Evolutionary conservation across 2,329 filamentous ascomycete genomes (phyloP).

Genomic region (Stagonosporopsis chrysanthemi): DNA sequence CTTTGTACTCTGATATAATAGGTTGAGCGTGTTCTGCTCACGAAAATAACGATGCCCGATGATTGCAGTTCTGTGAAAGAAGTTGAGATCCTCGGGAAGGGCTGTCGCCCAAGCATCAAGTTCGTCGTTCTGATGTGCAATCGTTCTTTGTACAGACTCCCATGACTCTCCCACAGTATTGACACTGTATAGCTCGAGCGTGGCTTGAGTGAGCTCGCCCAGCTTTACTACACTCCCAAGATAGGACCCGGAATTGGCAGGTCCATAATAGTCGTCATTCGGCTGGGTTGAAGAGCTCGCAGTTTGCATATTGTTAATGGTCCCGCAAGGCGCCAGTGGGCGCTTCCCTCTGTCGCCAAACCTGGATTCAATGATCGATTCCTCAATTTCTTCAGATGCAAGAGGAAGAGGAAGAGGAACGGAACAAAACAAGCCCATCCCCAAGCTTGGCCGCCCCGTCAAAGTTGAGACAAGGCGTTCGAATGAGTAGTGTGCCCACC

Average conservation of each 20-base stretch:
- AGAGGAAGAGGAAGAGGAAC: slow-evolving; percentile 43
- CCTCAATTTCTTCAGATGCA: slow-evolving; percentile 35
- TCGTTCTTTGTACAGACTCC: slow-evolving; percentile 44
- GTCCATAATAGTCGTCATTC: background rate
- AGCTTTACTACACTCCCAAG: slow-evolving; percentile 31
- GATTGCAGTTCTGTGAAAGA: slow-evolving; percentile 8
- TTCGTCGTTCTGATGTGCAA: slow-evolving; percentile 36
- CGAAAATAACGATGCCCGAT: slow-evolving; percentile 4
- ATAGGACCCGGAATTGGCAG: slow-evolving; percentile 33
- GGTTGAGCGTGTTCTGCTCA: slow-evolving; percentile 30
- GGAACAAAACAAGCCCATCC: slow-evolving; percentile 39
- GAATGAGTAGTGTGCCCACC: slow-evolving; percentile 51
- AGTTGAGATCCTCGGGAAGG: slow-evolving; percentile 36
- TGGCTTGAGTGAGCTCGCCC: slow-evolving; percentile 39
- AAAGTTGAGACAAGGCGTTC: slow-evolving; percentile 48
- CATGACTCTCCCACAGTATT: slow-evolving; percentile 41
- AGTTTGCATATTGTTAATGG: background rate
- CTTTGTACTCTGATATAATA: slow-evolving; percentile 32
- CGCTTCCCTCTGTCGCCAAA: slow-evolving; percentile 14
- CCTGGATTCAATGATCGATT: slow-evolving; percentile 23
- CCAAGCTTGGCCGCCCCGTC: slow-evolving; percentile 49
- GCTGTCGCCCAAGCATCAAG: slow-evolving; percentile 45
- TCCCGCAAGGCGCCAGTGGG: background rate
- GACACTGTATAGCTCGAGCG: slow-evolving; percentile 46
- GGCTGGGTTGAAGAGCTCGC: background rate